phyloP scores from a whole-genome alignment of 768 basidiomycete species.

The Mycena epipterygia region DNA sequence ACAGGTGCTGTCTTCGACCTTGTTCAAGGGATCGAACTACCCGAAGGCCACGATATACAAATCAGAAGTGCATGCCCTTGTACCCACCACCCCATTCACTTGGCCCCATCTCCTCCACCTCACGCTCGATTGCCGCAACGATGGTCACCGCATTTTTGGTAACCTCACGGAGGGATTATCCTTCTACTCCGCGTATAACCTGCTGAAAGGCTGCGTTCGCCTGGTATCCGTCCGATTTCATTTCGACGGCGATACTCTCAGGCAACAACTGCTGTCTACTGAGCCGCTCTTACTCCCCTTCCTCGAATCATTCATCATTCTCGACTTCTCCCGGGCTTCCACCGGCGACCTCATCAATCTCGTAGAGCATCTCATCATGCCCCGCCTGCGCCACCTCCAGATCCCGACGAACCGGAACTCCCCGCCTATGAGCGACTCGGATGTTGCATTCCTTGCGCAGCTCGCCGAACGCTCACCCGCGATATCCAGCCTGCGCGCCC shows the following conservation, averaged over 20 bases:
- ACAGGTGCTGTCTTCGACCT: background rate
- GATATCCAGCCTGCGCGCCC: background rate
- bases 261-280: background rate
- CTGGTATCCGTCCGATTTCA: background rate
- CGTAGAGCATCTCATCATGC: background rate
- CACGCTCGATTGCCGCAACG: background rate
- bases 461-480: background rate
- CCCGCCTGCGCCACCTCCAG: background rate
- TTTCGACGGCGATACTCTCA: background rate
- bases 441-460: background rate
- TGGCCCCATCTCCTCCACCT: background rate
- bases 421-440: background rate
- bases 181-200: background rate
- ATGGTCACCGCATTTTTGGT: too few species aligned
- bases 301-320: background rate
- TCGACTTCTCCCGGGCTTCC: background rate
- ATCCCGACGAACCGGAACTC: background rate
- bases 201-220: background rate
- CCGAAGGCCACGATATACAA: background rate
- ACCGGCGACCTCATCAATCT: background rate
- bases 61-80: background rate
- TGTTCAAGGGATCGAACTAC: background rate
- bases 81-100: background rate
- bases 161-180: background rate
- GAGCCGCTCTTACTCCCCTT: background rate